Evolutionary conservation across 352 stramenopile species (phyloP), one percentile per base, ranked within the genome.

Genomic region (Peronospora belbahrii): DNA sequence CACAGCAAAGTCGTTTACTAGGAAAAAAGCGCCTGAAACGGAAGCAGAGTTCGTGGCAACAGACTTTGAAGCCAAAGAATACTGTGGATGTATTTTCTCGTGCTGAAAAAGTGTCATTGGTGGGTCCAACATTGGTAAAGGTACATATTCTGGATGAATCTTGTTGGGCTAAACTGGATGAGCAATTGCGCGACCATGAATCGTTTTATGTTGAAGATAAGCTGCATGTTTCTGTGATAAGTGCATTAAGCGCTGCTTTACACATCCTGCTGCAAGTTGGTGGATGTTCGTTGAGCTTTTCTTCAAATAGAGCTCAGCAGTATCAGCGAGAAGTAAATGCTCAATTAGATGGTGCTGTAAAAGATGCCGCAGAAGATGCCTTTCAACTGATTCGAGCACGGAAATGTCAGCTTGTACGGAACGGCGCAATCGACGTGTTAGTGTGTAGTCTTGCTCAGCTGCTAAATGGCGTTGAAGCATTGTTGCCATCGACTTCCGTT

Each of bases 1-100:
- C 22, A 23, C 24, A 25, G 8, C 20, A 4, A 40, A 11, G 3
- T 25, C 24, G 38, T 24, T 22, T 44, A 18, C 11, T 61, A 35
- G 73, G 55, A 24, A 77, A 74, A 31, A 67, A 50, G 14, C 82
- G 64, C 27, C 53, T 88, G 36, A 88, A 78, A 41, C 51, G 73
- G 23, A 88, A 84, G 43, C 37, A 59, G 14, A 39, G 0, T 7
- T 15, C 9, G 10, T 6, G 23, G 4, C 30, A 45, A 35, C 35
- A 28, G 13, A 32, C 6, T 1, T 14, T 13, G 24, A 51, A 39
- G 8, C 6, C 3, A 11, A 19, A 25, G 33, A n/a, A 25, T 15
- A 2, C 7, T 11, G 20, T n/a, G 15, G 32, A n/a, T 40, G 40
- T 8, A 20, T 28, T 20, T n/a, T 22, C 20, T 20, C 6, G 20